Percentiles rank a stretch among this genome's conserved stretches.
phyloP scores from a whole-genome alignment of 805 yeast genomes.

The Teunomyces tritomae region DNA sequence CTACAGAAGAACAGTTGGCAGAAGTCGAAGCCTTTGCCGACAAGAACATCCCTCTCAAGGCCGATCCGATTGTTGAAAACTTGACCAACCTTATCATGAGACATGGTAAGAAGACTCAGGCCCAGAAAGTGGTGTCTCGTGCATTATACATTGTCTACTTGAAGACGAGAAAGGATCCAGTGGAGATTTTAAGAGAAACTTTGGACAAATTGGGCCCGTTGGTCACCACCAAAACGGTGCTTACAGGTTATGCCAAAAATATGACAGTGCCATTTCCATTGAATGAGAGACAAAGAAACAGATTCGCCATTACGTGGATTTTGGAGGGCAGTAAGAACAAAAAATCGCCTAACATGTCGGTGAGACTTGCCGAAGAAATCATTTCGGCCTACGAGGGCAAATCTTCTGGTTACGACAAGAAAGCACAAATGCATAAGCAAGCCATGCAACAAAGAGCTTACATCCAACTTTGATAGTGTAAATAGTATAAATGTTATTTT shows the following conservation, averaged over 20 bases:
- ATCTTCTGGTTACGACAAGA: slow-evolving; percentile 81
- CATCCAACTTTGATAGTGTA: slow-evolving; percentile 23
- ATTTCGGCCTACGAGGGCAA: slow-evolving; percentile 73
- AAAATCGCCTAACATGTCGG: slow-evolving; percentile 76
- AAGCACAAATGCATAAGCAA: slow-evolving; percentile 74
- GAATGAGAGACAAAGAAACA: slow-evolving; percentile 74
- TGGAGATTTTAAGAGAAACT: slow-evolving; percentile 66
- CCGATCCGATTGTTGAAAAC: slow-evolving; percentile 71
- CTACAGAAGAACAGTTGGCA: slow-evolving; percentile 61
- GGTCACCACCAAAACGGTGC: slow-evolving; percentile 70
- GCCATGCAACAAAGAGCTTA: slow-evolving; percentile 90
- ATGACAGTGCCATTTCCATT: slow-evolving; percentile 80
- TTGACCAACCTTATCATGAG: slow-evolving; percentile 88
- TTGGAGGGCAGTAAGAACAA: slow-evolving; percentile 79
- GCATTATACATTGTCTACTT: slow-evolving; percentile 80
- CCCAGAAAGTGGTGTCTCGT: slow-evolving; percentile 67
- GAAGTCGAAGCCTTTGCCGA: slow-evolving; percentile 51
- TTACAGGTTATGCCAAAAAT: slow-evolving; percentile 84
- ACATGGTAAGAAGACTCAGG: slow-evolving; percentile 81
- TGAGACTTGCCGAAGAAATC: slow-evolving; percentile 88
- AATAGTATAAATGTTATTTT: slow-evolving; percentile 11
- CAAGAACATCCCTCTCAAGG: slow-evolving; percentile 56
- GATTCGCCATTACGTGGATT: slow-evolving; percentile 90
- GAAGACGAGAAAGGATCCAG: slow-evolving; percentile 75
- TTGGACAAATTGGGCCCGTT: slow-evolving; percentile 84